Evolutionary conservation across 805 yeast species (phyloP), one percentile per base, ranked within the genome.

Genomic region (Yamadazyma phyllophila): DNA sequence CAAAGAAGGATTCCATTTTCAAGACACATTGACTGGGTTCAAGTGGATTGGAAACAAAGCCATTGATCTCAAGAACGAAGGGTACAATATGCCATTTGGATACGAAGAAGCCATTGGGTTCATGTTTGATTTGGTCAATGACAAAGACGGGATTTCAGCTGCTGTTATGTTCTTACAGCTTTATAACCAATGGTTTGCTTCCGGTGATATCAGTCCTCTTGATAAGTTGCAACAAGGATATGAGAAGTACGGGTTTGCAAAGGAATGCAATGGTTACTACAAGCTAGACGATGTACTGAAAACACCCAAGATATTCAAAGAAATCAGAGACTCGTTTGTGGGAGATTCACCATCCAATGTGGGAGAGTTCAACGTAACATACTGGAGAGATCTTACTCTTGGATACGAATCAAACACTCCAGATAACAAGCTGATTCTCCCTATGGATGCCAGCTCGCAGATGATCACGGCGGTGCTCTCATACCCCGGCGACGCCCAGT

Each of bases 31-130:
- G 46, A 92, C 98, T 0, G 99, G 99, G 1, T 92, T 92, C 72
- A 92, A 92, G 66, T 92, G 99, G 99, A 84, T 92, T 31, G 99
- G 98, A 3, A 92, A 92, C 60, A 78, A 81, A 51, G 94, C 96
- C 2, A 80, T 85, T 30, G 86, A 83, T 7, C 68, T 88, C 40
- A 89, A 85, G 51, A 50, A 59, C 0, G 61, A 77, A 36, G 96
- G 96, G 0, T 80, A 59, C 56, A 51, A 43, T 3, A 96, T 91
- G 1, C 96, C 96, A 0, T 90, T 92, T 69, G 97, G 88, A 0
- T 92, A 77, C 61, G 99, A 92, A 64, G 99, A 92, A 61, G 98
- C 98, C 2, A 85, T 92, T 53, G 99, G 99, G 1, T 92, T 81
- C 67, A 88, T 92, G 97, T 88, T 90, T 57, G 67, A 80, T 15